phyloP scores from a whole-genome alignment of 2,329 filamentous ascomycete species.

The Ophiostoma piceae region DNA sequence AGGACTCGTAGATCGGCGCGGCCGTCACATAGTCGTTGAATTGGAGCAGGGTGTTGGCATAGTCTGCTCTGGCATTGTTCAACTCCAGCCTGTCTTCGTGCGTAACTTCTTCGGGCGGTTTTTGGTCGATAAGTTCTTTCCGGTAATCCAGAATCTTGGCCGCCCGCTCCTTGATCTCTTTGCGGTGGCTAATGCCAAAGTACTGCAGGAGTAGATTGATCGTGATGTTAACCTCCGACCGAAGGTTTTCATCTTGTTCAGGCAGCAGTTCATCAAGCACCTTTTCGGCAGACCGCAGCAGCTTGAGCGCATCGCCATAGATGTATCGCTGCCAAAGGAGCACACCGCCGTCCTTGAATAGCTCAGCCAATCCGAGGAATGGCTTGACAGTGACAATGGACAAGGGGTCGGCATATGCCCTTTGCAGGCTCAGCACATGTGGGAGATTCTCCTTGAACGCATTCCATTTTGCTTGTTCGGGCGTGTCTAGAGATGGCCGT shows the following conservation, averaged over 20 bases:
- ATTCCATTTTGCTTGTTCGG: conserved; percentile 18
- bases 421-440: conserved; percentile 26
- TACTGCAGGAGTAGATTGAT: conserved; percentile 26
- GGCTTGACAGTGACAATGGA: conserved; percentile 25
- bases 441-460: conserved; percentile 22
- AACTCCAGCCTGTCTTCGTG: conserved; percentile 20
- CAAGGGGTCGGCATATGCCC: conserved; percentile 24
- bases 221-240: conserved; percentile 24
- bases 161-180: conserved; percentile 24
- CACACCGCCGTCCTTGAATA: conserved; percentile 27
- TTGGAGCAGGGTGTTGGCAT: conserved; percentile 27
- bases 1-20: conserved; percentile 24
- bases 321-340: conserved; percentile 26
- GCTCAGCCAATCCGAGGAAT: conserved; percentile 23
- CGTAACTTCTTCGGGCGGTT: not conserved
- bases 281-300: conserved; percentile 25
- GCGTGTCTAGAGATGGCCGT: conserved; percentile 25
- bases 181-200: conserved; percentile 26
- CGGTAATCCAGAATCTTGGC: conserved; percentile 17
- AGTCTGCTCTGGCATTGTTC: conserved; percentile 25
- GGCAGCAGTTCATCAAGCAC: conserved; percentile 22
- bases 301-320: conserved; percentile 22
- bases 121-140: not conserved
- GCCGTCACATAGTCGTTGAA: conserved; percentile 25
- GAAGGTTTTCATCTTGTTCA: conserved; percentile 6